Base-by-base conservation (phyloP, 768 basidiomycete genomes). In the Suillus subluteus region DNA sequence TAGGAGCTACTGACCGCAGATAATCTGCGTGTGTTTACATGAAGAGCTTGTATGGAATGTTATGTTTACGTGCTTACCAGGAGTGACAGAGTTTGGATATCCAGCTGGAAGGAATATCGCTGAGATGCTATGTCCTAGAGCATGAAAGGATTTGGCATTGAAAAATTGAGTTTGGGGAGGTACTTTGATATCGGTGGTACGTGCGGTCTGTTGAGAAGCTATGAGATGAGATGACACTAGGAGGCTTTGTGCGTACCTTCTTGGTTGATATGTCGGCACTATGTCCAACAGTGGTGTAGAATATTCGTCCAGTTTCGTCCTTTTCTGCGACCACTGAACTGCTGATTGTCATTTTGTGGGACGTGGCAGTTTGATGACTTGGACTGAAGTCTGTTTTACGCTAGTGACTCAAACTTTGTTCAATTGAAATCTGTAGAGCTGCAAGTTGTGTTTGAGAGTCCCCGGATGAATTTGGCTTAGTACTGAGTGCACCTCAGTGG, bases 11-110 rank as follows among this genome's bases (percentile, higher is more conserved):
- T 67, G 70, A 88, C 88, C 80, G 76, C 63, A 86, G 75, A 73
- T 88, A 89, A 73, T 88, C 88, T 37, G n/a, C 21, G 30, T 30
- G 58, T 41, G 63, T 11, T 16, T n/a, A 55, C 4, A 55, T 68
- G 59, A 64, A 62, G 7, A 4, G 11, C 7, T 30, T 30, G 46
- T 32, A 7, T 35, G 35, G 32, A 21, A 4, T n/a, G 43, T 7
- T 11, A 26, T 15, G 44, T 11, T 32, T 7, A 8, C 63, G 65
- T 41, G 44, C 70, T 43, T 66, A 87, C 88, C 89, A 73, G 86
- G 81, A 62, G 88, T 86, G 32, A 91, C 88, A 30, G 79, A 88
- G 8, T 78, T 73, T 3, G 89, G 89, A 68, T 88, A 90, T 0
- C 88, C 88, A 16, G 85, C 82, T 2, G 88, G 88, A 30, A 89